phyloP scores from a whole-genome alignment of 176 grass and related monocot species.

The Stipa capillata region DNA sequence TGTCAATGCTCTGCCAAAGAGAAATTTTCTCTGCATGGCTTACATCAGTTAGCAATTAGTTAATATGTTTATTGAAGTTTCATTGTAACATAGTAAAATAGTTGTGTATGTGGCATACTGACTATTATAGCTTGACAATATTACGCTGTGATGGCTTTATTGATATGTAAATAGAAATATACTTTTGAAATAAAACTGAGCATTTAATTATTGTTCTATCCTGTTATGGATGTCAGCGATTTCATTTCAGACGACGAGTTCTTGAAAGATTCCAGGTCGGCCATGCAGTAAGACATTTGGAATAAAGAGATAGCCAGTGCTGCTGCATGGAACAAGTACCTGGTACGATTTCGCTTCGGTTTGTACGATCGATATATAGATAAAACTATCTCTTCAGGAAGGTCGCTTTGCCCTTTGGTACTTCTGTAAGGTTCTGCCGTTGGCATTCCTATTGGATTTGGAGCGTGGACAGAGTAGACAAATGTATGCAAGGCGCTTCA shows the following conservation, averaged over 20 bases:
- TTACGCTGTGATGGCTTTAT: background rate
- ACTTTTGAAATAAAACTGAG: background rate
- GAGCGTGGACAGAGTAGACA: constrained; percentile 12
- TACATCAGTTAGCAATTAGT: background rate
- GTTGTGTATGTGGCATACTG: background rate
- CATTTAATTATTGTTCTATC: background rate
- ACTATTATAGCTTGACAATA: background rate
- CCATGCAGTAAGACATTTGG: background rate
- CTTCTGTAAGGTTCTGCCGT: constrained; percentile 2
- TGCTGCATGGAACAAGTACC: constrained; percentile 30
- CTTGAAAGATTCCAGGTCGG: background rate
- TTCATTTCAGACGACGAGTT: background rate
- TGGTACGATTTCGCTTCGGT: constrained; percentile 10
- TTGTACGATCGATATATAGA: constrained; percentile 9
- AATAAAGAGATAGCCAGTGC: background rate
- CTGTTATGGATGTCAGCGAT: background rate
- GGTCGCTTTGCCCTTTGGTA: background rate
- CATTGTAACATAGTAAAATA: background rate
- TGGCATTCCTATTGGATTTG: constrained; percentile 25
- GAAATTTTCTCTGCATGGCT: background rate
- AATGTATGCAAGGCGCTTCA: constrained; percentile 20
- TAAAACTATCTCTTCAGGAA: constrained; percentile 14
- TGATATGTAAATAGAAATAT: background rate
- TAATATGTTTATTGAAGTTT: constrained; percentile 3
- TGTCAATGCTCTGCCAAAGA: background rate